Evolutionary conservation across 371 early-diverging fungal species (phyloP), one percentile per base, ranked within the genome.

Genomic region (Mucor piriformis): DNA sequence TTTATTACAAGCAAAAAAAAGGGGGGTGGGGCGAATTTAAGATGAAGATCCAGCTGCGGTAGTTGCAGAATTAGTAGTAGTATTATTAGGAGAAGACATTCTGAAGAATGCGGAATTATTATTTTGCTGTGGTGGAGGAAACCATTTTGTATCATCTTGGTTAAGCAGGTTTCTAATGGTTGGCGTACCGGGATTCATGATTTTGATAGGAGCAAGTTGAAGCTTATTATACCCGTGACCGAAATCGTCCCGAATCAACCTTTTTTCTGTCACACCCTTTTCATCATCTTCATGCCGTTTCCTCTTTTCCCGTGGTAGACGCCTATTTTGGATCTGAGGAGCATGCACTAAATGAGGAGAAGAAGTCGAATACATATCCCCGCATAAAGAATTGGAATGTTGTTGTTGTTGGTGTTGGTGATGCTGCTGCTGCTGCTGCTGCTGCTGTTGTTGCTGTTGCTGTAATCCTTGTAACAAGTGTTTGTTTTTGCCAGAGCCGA

Each of bases 401-500:
- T 35, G 37, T 43, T 35, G 29, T 37, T 56, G 21, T 57, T 55
- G 40, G 37, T 57, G 38, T 38, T 47, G 42, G 27, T 23, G 25
- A 24, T 56, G 46, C 40, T 49, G 50, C 7, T 29, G n/a, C 49
- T 50, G 18, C 20, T 47, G 32, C 27, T 32, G 25, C 21, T 54
- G 18, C 47, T 54, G 35, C 34, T 56, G 35, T 34, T 44, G 38
- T 35, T 18, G 24, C 21, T 55, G 44, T 50, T 38, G 42, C 12
- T 57, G 46, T n/a, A 53, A 47, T 33, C 61, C 42, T 54, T 63
- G 56, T 34, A 65, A 27, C 20, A 64, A 48, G 35, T 64, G 59
- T 42, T 64, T 53, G 50, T 64, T 53, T 54, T 54, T 58, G 33
- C 58, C 59, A 50, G 64, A 52, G 51, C 55, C 59, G 50, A 65